Percentiles rank a stretch among this genome's conserved stretches.
Conservation (phyloP, 345 rosid genomes). For the Populus nigra region DNA sequence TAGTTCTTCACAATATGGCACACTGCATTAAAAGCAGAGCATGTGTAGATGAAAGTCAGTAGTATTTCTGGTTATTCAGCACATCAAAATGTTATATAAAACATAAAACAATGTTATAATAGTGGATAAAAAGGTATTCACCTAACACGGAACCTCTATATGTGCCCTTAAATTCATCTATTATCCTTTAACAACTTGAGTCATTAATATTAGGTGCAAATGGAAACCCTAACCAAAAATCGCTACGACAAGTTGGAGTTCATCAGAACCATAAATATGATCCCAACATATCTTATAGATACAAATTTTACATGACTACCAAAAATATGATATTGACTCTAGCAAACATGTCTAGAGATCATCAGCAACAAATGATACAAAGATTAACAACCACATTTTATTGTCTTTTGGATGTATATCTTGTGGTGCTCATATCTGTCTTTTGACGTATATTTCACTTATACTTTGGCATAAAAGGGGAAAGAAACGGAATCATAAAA, state of each 20-base stretch:
- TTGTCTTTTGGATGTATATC: background rate
- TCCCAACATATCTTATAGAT: background rate
- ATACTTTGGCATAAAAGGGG: background rate
- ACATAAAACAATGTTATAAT: background rate
- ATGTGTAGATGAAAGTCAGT: conserved; percentile 3
- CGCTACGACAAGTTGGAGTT: background rate
- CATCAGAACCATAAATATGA: background rate
- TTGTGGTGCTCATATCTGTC: background rate
- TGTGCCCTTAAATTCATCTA: background rate
- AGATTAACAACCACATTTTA: no score
- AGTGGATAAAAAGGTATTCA: background rate
- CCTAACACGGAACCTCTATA: background rate
- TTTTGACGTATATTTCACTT: background rate
- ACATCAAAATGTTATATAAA: background rate
- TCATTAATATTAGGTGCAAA: background rate
- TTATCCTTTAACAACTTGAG: background rate
- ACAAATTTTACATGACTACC: background rate
- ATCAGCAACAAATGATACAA: background rate
- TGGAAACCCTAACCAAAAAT: background rate
- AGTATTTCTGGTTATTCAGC: background rate
- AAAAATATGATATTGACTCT: background rate
- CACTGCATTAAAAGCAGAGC: conserved; percentile 43
- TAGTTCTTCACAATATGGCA: conserved; percentile 89
- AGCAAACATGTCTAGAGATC: no score
- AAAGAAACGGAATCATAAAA: background rate